phyloP scores from a whole-genome alignment of 495 filamentous ascomycete species.

The Penicillium verhagenii region DNA sequence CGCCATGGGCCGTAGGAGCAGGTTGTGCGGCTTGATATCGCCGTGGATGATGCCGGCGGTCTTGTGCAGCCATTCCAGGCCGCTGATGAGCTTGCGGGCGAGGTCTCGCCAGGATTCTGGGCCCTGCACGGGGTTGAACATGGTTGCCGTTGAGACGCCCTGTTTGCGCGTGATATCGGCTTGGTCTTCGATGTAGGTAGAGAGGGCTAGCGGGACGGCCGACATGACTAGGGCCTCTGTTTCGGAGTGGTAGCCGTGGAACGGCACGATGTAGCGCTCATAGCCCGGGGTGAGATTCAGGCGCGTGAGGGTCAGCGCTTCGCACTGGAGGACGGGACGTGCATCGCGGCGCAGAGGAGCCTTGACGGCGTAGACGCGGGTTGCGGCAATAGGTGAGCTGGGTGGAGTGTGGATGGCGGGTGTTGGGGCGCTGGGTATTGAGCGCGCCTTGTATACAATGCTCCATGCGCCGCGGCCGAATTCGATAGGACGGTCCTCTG shows the following conservation, averaged over 20 bases:
- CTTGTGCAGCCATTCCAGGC: conserved; percentile 53
- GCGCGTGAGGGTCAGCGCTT: conserved; percentile 53
- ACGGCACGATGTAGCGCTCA: conserved; percentile 49
- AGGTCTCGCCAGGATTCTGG: conserved; percentile 41
- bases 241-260: conserved; percentile 53
- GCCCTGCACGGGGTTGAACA: conserved; percentile 53
- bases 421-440: conserved; percentile 7
- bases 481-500: conserved; percentile 30
- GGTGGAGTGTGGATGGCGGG: conserved; percentile 39
- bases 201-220: conserved; percentile 50
- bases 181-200: conserved; percentile 46
- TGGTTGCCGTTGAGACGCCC: conserved; percentile 42
- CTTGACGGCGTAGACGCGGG: conserved; percentile 54
- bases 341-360: conserved; percentile 49
- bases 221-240: conserved; percentile 52
- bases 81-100: conserved; percentile 47
- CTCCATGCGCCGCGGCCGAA: conserved; percentile 63
- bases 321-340: conserved; percentile 45
- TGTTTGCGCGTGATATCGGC: conserved; percentile 27
- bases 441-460: conserved; percentile 52
- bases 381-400: conserved; percentile 39
- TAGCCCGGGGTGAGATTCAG: conserved; percentile 37
- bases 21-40: conserved; percentile 46
- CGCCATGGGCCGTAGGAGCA: conserved; percentile 32
- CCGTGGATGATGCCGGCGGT: conserved; percentile 43